Evolutionary conservation across 73 alveolate species (phyloP).

Genomic region (Paramecium caudatum): DNA sequence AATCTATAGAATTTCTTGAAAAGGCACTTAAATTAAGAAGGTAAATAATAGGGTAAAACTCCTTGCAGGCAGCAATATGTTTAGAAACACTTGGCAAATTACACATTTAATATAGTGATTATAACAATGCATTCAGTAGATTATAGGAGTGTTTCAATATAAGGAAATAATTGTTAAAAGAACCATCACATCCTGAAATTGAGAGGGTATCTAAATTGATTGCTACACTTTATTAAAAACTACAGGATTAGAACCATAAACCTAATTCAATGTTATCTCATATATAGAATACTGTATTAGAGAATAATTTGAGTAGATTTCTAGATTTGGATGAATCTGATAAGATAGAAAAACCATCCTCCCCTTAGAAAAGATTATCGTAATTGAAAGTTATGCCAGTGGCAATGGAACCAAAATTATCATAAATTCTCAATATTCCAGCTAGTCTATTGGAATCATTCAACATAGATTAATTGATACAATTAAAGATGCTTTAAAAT

Average conservation of each 20-base stretch:
- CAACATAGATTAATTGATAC: constrained; percentile 35
- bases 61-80: constrained; percentile 36
- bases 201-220: constrained; percentile 47
- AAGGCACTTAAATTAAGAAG: constrained; percentile 54
- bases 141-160: constrained; percentile 38
- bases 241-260: neutral
- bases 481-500: neutral
- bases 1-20: constrained; percentile 41
- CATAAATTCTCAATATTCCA: neutral
- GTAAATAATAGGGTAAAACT: constrained; percentile 14
- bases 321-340: constrained; percentile 14
- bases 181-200: constrained; percentile 15
- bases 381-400: neutral
- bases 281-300: neutral
- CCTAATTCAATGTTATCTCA: neutral
- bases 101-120: constrained; percentile 11
- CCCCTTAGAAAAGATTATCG: constrained; percentile 7
- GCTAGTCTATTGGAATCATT: constrained; percentile 39
- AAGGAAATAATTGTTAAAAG: constrained; percentile 6
- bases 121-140: neutral
- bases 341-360: neutral
- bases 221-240: neutral
- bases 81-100: constrained; percentile 50
- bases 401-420: neutral
- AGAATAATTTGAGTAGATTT: neutral